These are phyloP conservation scores for Rubroshorea leprosula DNA, from an alignment of 345 rosid species.

Conservation along the genomic window DNA sequence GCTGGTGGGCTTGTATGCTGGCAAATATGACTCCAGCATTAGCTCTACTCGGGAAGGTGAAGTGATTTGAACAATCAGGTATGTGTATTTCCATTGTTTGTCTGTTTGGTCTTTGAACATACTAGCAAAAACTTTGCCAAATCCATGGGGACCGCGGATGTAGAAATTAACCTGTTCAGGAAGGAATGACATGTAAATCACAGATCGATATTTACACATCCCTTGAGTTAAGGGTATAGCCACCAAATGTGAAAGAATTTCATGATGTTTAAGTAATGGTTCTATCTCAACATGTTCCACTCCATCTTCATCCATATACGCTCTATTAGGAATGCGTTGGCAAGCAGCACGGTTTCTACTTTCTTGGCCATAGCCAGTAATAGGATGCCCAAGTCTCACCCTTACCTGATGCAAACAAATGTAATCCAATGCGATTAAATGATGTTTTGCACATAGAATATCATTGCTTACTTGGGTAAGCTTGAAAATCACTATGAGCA, in stretches of 20 bases:
- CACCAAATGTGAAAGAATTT: not conserved
- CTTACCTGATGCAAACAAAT: constrained; percentile 53
- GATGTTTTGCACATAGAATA: not conserved
- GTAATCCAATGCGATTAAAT: constrained; percentile 1
- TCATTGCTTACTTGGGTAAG: not conserved
- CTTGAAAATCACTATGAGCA: not conserved
- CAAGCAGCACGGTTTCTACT: constrained; percentile 94
- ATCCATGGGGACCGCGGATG: constrained; percentile 92
- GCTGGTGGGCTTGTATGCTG: constrained; percentile 35
- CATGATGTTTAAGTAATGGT: not conserved
- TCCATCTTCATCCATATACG: constrained; percentile 88
- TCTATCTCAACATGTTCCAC: constrained; percentile 89
- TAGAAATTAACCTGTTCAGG: constrained; percentile 60
- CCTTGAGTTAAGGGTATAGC: too few relatives aligned
- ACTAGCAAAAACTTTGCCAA: constrained; percentile 77
- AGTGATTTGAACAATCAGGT: constrained; percentile 68
- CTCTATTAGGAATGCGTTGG: constrained; percentile 76
- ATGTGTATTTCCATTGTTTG: constrained; percentile 82
- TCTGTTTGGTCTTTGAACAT: constrained; percentile 89
- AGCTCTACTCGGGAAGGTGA: constrained; percentile 65
- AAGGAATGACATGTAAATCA: too few relatives aligned
- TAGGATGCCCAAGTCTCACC: constrained; percentile 93
- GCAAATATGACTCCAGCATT: constrained; percentile 86
- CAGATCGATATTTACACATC: too few relatives aligned
- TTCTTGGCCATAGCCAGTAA: constrained; percentile 96